Base-by-base conservation (phyloP, 1,284 basidiomycete species). In the Fomitopsis betulina region DNA sequence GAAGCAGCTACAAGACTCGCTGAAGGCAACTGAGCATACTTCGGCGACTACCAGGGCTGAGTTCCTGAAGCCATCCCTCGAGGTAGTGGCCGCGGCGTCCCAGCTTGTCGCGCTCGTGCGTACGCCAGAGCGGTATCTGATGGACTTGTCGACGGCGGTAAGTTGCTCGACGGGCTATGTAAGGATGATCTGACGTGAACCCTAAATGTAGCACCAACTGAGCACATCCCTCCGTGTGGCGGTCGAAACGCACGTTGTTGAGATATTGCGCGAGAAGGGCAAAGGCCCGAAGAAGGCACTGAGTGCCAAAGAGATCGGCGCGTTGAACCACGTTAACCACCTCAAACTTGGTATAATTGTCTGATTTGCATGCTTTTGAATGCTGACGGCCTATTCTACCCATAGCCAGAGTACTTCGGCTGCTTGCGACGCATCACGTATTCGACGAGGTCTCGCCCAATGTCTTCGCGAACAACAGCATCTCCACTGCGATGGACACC, bases 231-330 rank as follows among this genome's bases (percentile, higher is more conserved):
- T 74, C 5, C 58, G 69, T 1, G 65, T 72, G 23, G 73, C 67
- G 3, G 62, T 69, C 27, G 68, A 69, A 38, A 67, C 68, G 2
- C 67, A 75, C 57, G 70, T 75, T 12, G 60, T 67, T 5, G 75
- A 77, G 62, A 74, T 75, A 13, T 60, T 77, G 19, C 63, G 72
- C 12, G 72, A 72, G 30, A 73, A 72, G 12, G 75, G 75, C 1
- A 62, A 64, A 0, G 58, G 55, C 13, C 52, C 53, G 6, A 54
- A 54, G 45, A 57, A 70, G 56, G 74, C 70, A 0, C 23, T 68
- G 19, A 64, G 68, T 43, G 63, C 67, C n/a, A 54, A 60, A 21
- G 65, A 71, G 12, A 63, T 72, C 39, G 58, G 58, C 57, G 60
- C 59, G 23, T 39, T 59, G 47, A 58, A 61, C 57, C 53, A 54